Evolutionary conservation across 805 yeast species (phyloP).

Genomic region (Candida ascalaphidarum): DNA sequence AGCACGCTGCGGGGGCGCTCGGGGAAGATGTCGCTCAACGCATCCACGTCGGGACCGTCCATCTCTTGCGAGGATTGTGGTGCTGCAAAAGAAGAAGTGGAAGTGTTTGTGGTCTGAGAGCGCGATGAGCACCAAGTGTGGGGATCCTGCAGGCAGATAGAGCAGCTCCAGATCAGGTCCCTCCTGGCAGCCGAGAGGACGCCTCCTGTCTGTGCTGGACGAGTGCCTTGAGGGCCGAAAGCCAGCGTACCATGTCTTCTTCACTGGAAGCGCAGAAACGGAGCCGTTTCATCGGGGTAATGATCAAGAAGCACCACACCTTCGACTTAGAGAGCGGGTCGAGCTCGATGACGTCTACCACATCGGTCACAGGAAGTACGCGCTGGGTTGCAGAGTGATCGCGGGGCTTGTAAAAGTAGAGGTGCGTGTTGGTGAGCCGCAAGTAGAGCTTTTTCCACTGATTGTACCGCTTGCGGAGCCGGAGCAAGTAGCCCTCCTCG

Average conservation of each 20-base stretch:
- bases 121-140: too few relatives aligned
- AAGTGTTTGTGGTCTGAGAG: too few relatives aligned
- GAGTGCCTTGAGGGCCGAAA: conserved; percentile 35
- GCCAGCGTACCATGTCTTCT: conserved; percentile 40
- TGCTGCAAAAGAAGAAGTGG: too few relatives aligned
- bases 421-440: conserved; percentile 30
- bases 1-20: too few relatives aligned
- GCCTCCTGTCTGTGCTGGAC: conserved; percentile 11
- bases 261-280: conserved; percentile 37
- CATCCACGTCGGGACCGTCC: too few relatives aligned
- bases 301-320: conserved; percentile 37
- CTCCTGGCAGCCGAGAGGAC: too few relatives aligned
- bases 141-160: too few relatives aligned
- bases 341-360: conserved; percentile 42
- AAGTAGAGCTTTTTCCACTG: conserved; percentile 41
- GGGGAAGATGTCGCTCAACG: too few relatives aligned
- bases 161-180: too few relatives aligned
- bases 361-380: conserved; percentile 17
- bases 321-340: conserved; percentile 38
- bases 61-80: too few relatives aligned
- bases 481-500: conserved; percentile 31
- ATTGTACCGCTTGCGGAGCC: conserved; percentile 33
- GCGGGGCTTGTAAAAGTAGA: conserved; percentile 31
- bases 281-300: conserved; percentile 37
- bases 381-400: conserved; percentile 13